Evolutionary conservation across 2,329 filamentous ascomycete genomes (phyloP), one percentile per base, ranked within the genome.

Genomic region (Aquanectria penicillioides): DNA sequence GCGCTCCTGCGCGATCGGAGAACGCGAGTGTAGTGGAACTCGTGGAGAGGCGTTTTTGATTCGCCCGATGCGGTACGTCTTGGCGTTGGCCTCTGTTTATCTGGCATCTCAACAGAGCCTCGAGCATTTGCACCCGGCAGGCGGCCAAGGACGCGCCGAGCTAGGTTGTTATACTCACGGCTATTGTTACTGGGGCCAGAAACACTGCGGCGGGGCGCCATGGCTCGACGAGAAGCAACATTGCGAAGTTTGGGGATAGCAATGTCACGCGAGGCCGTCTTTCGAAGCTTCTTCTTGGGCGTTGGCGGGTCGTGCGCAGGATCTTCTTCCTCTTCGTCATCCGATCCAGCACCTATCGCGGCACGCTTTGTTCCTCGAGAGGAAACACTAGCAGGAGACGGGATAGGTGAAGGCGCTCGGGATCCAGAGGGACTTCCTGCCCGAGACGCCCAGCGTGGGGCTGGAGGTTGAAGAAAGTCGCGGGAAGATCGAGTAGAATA

Each of bases 281-380:
- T 83, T 53, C 85, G 81, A 44, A 86, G 74, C 71, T 84, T 85
- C 77, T 85, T 85, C 62, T 73, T 74, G 12, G 73, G 73, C 10
- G 71, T 71, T 8, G 62, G 65, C 11, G 66, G 66, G n/a, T 67
- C 65, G 31, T 59, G 46, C 28, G 36, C 28, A 17, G n/a, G 34
- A 17, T 50, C 58, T 29, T 62, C 56, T 5, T 71, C 65, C 40
- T 72, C 62, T 46, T 78, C 73, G 17, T 77, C 75, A 12, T 74
- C 72, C 3, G 75, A 74, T 1, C 70, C 69, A 6, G 74, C 71
- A 13, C 73, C 74, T 23, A 70, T 71, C n/a, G 76, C 74, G 20
- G 73, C 74, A 33, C 84, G 81, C 72, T 86, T 86, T 47, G 79
- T 85, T 44, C 84, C 83, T 26, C 82, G 77, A 4, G 73, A 78